Conservation (phyloP, 2,329 filamentous ascomycete species). For the Apiospora hydei region DNA sequence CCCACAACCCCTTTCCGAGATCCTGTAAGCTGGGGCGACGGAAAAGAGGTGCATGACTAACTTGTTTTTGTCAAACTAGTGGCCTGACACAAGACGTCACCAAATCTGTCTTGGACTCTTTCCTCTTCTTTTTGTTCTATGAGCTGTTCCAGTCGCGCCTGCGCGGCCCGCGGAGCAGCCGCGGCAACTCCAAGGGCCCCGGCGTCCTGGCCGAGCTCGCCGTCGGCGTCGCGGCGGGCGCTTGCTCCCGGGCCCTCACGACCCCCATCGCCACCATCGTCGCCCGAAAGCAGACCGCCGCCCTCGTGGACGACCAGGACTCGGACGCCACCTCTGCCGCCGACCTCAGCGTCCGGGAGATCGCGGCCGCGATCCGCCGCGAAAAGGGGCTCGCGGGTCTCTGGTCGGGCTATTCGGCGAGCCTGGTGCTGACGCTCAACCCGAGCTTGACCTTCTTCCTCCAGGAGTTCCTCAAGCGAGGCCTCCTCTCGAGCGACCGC, state of each 20-base stretch:
- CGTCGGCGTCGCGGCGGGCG: conserved; percentile 77
- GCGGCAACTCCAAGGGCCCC: conserved; percentile 47
- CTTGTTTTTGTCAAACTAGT: not conserved
- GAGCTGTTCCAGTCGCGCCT: conserved; percentile 53
- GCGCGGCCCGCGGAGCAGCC: conserved; percentile 27
- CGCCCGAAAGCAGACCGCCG: conserved; percentile 78
- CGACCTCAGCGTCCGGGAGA: conserved; percentile 58
- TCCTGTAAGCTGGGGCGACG: not conserved
- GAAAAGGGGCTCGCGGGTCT: conserved; percentile 79
- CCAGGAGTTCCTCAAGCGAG: conserved; percentile 73
- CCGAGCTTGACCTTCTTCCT: conserved; percentile 87
- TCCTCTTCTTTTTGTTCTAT: conserved; percentile 88
- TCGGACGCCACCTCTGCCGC: conserved; percentile 34
- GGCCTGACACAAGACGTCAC: conserved; percentile 56
- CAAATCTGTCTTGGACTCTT: conserved; percentile 77
- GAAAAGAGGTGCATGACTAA: not conserved
- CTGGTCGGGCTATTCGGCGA: conserved; percentile 89
- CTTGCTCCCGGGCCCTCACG: conserved; percentile 76
- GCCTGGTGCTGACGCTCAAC: conserved; percentile 81
- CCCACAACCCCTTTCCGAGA: not conserved
- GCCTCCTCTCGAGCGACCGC: conserved; percentile 58
- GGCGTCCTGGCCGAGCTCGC: conserved; percentile 75
- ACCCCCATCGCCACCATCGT: conserved; percentile 85
- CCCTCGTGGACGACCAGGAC: conserved; percentile 37
- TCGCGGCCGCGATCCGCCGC: conserved; percentile 66